Evolutionary conservation across 352 stramenopile genomes (phyloP).

Genomic region (Pythium sp.): DNA sequence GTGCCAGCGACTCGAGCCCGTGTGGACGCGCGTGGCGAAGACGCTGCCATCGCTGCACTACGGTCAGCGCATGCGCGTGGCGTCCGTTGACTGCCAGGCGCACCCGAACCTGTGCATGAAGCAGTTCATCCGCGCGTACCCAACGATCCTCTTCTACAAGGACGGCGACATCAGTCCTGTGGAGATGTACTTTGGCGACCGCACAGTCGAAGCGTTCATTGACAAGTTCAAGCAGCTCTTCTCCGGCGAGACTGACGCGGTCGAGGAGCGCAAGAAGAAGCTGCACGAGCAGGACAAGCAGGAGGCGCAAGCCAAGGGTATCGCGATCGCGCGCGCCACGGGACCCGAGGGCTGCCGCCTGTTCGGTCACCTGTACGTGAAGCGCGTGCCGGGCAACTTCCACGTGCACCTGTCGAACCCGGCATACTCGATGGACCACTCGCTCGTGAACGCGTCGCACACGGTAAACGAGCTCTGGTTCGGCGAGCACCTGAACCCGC

Average conservation of each 20-base stretch:
- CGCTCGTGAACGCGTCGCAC: constrained; percentile 93
- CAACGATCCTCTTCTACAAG: constrained; percentile 96
- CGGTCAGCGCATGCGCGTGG: constrained; percentile 75
- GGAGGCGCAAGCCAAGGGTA: constrained; percentile 50
- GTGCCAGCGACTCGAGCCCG: constrained; percentile 95
- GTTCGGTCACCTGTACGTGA: constrained; percentile 79
- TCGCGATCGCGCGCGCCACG: constrained; percentile 53
- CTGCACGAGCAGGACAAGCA: constrained; percentile 94
- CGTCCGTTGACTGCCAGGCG: constrained; percentile 93
- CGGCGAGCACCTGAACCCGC: constrained; percentile 69
- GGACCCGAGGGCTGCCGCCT: constrained; percentile 77
- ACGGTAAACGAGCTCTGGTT: constrained; percentile 97
- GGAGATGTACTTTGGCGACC: constrained; percentile 96
- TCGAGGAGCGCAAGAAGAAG: constrained; percentile 89
- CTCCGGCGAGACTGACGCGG: constrained; percentile 62
- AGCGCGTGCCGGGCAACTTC: constrained; percentile 97
- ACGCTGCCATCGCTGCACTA: constrained; percentile 85
- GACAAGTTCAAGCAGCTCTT: constrained; percentile 91
- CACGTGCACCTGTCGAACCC: constrained; percentile 98
- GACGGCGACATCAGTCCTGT: constrained; percentile 86
- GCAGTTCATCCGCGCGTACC: constrained; percentile 96
- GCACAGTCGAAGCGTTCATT: constrained; percentile 89
- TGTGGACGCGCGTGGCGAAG: constrained; percentile 94
- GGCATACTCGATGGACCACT: constrained; percentile 86
- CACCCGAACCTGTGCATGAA: constrained; percentile 92